Percentiles rank a stretch among this genome's conserved stretches.
Conservation (phyloP, 2,329 filamentous ascomycete genomes). For the Trichothecium roseum region DNA sequence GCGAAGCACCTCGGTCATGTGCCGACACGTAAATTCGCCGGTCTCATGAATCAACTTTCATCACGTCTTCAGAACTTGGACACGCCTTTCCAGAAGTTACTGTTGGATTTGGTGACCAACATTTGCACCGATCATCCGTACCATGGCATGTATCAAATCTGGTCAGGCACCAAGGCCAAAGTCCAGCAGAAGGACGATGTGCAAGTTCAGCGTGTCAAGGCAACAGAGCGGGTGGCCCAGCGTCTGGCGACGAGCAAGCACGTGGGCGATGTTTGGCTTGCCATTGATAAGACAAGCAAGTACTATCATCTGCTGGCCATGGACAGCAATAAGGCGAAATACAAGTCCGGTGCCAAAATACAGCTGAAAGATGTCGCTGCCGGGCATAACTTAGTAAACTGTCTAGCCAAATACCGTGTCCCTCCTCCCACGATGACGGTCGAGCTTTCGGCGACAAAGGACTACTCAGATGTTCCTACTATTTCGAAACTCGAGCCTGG, state of each 20-base stretch:
- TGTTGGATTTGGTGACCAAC: constrained; percentile 63
- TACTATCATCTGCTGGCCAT: constrained; percentile 54
- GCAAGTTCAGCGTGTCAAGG: constrained; percentile 61
- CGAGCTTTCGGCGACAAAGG: constrained; percentile 57
- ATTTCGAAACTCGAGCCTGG: constrained; percentile 61
- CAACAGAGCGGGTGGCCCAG: constrained; percentile 59
- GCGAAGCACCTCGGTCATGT: constrained; percentile 59
- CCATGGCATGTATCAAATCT: constrained; percentile 96
- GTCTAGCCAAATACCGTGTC: constrained; percentile 55
- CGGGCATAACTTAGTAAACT: constrained; percentile 52
- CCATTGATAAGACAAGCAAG: constrained; percentile 65
- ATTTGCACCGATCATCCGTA: constrained; percentile 93
- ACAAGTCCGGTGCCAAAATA: constrained; percentile 59
- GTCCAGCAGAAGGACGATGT: constrained; percentile 63
- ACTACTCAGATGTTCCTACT: constrained; percentile 70
- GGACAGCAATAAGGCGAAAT: constrained; percentile 51
- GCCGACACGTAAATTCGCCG: constrained; percentile 82
- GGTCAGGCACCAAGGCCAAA: constrained; percentile 64
- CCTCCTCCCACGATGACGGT: constrained; percentile 88
- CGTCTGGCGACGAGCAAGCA: constrained; percentile 42
- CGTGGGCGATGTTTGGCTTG: constrained; percentile 51
- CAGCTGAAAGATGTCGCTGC: constrained; percentile 51
- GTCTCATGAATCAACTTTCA: constrained; percentile 90
- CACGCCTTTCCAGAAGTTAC: constrained; percentile 64
- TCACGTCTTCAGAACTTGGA: constrained; percentile 72